Evolutionary conservation across 495 filamentous ascomycete genomes (phyloP), one percentile per base, ranked within the genome.

Genomic region (Trichocladium uniseriatum): DNA sequence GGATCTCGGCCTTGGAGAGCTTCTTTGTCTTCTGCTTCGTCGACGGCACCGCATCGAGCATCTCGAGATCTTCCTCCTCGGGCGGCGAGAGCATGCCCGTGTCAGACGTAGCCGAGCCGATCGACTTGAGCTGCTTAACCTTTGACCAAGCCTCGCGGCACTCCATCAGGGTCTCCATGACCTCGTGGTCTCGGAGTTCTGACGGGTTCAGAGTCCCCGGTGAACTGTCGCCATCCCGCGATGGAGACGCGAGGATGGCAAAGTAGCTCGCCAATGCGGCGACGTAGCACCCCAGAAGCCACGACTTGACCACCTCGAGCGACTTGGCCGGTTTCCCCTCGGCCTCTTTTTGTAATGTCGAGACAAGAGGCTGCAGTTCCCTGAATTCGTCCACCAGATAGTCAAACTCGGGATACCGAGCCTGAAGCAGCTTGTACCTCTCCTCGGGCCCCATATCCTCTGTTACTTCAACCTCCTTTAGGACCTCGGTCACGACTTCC

Each of bases 261-360:
- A 98, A 95, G 64, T 97, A 98, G 81, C 95, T 88, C 48, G 83
- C 81, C 58, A 97, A 72, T 0, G 87, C 74, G 31, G 83, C 90
- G 15, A 97, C 70, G 63, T 97, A 95, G 38, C 88, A 81, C 24
- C 83, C 82, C 21, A 94, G 65, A 20, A 90, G 80, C 53, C 83
- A 81, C 53, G 80, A 69, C 59, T 92, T 89, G 41, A 86, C 66
- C 6, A 87, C 74, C n/a, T 77, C 74, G 2, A 75, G 48, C 1
- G 69, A 70, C 51, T 76, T 72, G 34, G 79, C 65, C 2, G 76
- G 70, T 37, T 77, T 76, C 1, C 77, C 81, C 50, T 79, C 75
- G 2, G 66, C 63, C 32, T 74, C 62, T 15, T 70, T 63, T 45
- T 73, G 69, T 31, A 78, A 53, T 27, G 71, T 63, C 15, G 86